Percentiles rank a stretch among this genome's conserved stretches.
These are phyloP conservation scores for Fusarium nurragi DNA, from an alignment of 2,329 filamentous ascomycete species.

Conservation along the genomic window DNA sequence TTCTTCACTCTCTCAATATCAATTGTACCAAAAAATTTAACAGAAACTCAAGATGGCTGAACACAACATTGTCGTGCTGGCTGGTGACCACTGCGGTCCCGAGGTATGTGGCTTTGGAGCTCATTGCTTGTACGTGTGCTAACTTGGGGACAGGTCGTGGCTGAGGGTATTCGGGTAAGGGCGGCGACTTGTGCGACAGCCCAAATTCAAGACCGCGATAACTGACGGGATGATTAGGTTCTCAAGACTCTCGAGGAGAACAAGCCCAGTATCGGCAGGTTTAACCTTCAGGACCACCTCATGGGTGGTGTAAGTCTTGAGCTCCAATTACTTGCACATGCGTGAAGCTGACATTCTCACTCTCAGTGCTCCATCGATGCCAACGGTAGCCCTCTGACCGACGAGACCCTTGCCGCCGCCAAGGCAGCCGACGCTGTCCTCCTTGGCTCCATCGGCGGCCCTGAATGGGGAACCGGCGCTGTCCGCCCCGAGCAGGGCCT, in stretches of 20 bases:
- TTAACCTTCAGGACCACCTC: slow-evolving; percentile 90
- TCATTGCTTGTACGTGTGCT: slow-evolving; percentile 20
- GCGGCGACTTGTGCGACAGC: background rate
- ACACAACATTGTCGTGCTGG: slow-evolving; percentile 83
- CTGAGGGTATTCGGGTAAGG: slow-evolving; percentile 83
- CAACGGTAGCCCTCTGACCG: slow-evolving; percentile 79
- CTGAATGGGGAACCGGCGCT: slow-evolving; percentile 90
- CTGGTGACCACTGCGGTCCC: slow-evolving; percentile 84
- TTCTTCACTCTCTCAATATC: background rate
- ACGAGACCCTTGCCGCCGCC: slow-evolving; percentile 82
- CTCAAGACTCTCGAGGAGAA: slow-evolving; percentile 80
- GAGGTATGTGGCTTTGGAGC: slow-evolving; percentile 66
- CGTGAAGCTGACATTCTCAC: background rate
- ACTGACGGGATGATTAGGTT: slow-evolving; percentile 60
- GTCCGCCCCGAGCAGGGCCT: slow-evolving; percentile 94
- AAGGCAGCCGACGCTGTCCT: slow-evolving; percentile 90
- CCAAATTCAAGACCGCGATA: background rate
- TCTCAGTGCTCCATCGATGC: slow-evolving; percentile 86
- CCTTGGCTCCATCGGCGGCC: slow-evolving; percentile 93
- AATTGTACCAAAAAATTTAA: background rate
- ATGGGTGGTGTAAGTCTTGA: slow-evolving; percentile 80
- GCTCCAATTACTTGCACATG: slow-evolving; percentile 3
- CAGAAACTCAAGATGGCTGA: slow-evolving; percentile 63
- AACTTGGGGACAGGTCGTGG: slow-evolving; percentile 67
- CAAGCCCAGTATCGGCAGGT: slow-evolving; percentile 74